phyloP scores from a whole-genome alignment of 2,329 filamentous ascomycete species.

The Fonsecaea multimorphosa region DNA sequence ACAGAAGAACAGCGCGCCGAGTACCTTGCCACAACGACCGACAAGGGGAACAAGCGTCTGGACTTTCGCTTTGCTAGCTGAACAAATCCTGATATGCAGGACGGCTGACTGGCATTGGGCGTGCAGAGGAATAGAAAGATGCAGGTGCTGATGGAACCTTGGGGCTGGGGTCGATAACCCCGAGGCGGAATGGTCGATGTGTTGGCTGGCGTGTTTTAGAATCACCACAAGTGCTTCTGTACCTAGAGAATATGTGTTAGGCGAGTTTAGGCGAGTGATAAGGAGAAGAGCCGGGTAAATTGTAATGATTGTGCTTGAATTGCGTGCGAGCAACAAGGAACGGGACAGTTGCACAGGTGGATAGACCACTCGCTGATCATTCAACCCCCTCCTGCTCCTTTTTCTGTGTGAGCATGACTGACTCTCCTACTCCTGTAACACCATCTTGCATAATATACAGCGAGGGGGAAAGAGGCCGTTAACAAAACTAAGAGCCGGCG shows the following conservation, averaged over 20 bases:
- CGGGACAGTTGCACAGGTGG: no score
- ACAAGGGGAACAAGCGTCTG: slow-evolving; percentile 53
- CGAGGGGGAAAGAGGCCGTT: no score
- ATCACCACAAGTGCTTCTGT: neutral
- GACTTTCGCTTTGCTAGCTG: slow-evolving; percentile 46
- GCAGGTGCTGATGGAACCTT: neutral
- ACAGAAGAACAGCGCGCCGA: slow-evolving; percentile 48
- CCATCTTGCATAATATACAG: no score
- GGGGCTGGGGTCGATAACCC: neutral
- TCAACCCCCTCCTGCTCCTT: neutral
- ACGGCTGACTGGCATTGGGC: neutral
- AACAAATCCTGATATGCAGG: neutral
- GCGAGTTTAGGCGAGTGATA: neutral
- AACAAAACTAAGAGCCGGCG: no score
- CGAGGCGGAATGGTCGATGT: neutral
- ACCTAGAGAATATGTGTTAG: neutral
- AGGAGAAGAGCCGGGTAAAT: neutral
- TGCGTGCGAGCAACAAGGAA: no score
- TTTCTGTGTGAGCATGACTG: no score
- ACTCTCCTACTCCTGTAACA: no score
- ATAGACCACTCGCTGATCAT: neutral
- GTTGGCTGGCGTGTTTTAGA: neutral
- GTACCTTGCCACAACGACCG: slow-evolving; percentile 56
- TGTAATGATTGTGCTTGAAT: neutral
- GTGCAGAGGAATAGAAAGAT: neutral